A percentile compares a stretch with the other conserved stretches of the same genome.
phyloP scores from a whole-genome alignment of 768 basidiomycete genomes.

The Boletus huronensis region DNA sequence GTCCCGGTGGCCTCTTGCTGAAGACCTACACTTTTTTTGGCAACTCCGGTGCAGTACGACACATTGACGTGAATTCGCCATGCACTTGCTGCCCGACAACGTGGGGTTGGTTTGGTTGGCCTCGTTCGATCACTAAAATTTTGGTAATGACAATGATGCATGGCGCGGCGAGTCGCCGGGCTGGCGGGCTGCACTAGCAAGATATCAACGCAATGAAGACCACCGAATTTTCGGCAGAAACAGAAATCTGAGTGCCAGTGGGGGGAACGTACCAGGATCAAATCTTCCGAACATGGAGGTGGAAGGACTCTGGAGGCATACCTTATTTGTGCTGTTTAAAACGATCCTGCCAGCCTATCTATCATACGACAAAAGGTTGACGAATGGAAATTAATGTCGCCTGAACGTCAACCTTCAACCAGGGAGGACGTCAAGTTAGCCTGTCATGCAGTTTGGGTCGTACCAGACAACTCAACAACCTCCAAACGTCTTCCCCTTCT shows the following conservation, averaged over 20 bases:
- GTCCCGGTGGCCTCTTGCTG: not conserved
- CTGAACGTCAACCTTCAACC: not conserved
- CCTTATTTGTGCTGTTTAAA: not conserved
- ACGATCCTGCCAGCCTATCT: no score
- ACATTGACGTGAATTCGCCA: not conserved
- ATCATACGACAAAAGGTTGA: not conserved
- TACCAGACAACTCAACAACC: not conserved
- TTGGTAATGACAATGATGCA: not conserved
- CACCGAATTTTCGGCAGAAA: not conserved
- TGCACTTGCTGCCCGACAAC: not conserved
- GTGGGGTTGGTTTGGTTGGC: not conserved
- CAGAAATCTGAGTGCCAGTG: not conserved
- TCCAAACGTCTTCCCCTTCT: not conserved
- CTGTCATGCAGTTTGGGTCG: not conserved
- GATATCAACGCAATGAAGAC: not conserved
- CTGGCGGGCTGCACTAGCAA: not conserved
- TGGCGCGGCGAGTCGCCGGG: not conserved
- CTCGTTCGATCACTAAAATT: not conserved
- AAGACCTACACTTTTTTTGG: constrained; percentile 2
- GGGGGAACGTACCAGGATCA: not conserved
- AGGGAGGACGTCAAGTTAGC: not conserved
- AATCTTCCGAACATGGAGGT: not conserved
- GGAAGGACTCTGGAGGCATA: not conserved
- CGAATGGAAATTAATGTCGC: not conserved
- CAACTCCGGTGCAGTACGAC: not conserved